These are phyloP conservation scores for Boechera retrofracta DNA, from an alignment of 345 rosid species.

Conservation along the genomic window DNA sequence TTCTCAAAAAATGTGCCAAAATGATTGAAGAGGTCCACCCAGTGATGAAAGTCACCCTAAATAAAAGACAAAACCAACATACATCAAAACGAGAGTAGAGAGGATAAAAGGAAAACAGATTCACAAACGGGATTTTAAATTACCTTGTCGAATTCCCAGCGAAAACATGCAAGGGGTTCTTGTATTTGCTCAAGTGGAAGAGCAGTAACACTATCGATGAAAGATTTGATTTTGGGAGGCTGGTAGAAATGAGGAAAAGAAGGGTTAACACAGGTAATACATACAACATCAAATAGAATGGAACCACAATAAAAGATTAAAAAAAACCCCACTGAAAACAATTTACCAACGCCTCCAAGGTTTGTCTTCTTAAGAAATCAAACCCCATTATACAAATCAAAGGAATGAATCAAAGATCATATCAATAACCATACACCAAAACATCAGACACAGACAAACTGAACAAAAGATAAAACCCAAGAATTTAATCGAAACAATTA, in stretches of 20 bases:
- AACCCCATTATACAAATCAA: slow-evolving; percentile 1
- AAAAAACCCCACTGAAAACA: background rate
- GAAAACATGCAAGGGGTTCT: slow-evolving; percentile 76
- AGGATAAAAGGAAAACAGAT: background rate
- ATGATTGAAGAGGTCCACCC: slow-evolving; percentile 96
- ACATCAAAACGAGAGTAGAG: slow-evolving; percentile 32
- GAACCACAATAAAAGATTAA: background rate
- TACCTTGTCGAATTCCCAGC: slow-evolving; percentile 97
- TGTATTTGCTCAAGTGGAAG: slow-evolving; percentile 77
- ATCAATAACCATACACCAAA: background rate
- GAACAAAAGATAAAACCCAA: background rate
- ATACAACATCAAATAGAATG: slow-evolving; percentile 12
- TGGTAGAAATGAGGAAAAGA: slow-evolving; percentile 43
- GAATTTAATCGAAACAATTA: background rate
- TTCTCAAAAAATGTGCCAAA: slow-evolving; percentile 94
- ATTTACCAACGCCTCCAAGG: slow-evolving; percentile 6
- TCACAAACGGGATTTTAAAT: slow-evolving; percentile 16
- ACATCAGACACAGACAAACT: background rate
- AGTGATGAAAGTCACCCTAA: slow-evolving; percentile 98
- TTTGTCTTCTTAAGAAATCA: slow-evolving; percentile 7
- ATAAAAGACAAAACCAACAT: slow-evolving; percentile 28
- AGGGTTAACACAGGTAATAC: slow-evolving; percentile 17
- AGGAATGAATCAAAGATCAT: slow-evolving; percentile 2
- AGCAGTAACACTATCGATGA: slow-evolving; percentile 70
- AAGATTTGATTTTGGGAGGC: slow-evolving; percentile 92